Conservation (phyloP, 495 filamentous ascomycete species). For the Paragyromitra xinjiangensis region DNA sequence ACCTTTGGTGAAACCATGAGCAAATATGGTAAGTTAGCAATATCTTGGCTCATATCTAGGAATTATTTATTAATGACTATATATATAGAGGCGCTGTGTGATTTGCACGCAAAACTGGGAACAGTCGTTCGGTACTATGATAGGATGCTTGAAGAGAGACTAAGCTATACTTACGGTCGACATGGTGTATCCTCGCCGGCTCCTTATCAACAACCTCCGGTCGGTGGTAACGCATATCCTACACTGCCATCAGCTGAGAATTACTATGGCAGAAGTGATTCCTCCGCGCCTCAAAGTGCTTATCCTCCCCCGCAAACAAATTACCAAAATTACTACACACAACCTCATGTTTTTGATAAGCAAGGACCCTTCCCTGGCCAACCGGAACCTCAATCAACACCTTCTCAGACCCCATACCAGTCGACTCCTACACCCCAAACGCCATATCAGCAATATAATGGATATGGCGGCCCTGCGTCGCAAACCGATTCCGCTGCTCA, state of each 20-base stretch:
- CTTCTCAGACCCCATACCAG: slow-evolving; percentile 51
- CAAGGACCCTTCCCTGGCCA: slow-evolving; percentile 54
- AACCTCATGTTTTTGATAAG: slow-evolving; percentile 56
- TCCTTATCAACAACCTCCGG: slow-evolving; percentile 37
- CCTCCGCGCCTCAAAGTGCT: slow-evolving; percentile 35
- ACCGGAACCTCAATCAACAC: slow-evolving; percentile 55
- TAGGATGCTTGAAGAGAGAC: slow-evolving; percentile 93
- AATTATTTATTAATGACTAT: slow-evolving; percentile 54
- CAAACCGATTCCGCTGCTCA: slow-evolving; percentile 38
- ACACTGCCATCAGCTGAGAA: slow-evolving; percentile 45
- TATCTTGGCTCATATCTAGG: background rate
- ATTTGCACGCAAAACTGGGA: slow-evolving; percentile 92
- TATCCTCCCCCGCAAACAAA: slow-evolving; percentile 48
- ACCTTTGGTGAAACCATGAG: slow-evolving; percentile 99
- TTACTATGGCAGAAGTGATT: slow-evolving; percentile 49
- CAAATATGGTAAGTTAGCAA: slow-evolving; percentile 80
- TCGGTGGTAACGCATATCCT: slow-evolving; percentile 44
- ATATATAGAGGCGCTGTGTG: slow-evolving; percentile 79
- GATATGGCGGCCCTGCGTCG: slow-evolving; percentile 44
- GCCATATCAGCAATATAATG: slow-evolving; percentile 56
- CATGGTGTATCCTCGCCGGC: slow-evolving; percentile 62
- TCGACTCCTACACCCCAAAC: slow-evolving; percentile 43
- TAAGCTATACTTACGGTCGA: slow-evolving; percentile 91
- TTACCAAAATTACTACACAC: slow-evolving; percentile 58
- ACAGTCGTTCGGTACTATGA: slow-evolving; percentile 99